Base-by-base conservation (phyloP, 192 early-diverging fungal genomes). In the Coemansia sp. region DNA sequence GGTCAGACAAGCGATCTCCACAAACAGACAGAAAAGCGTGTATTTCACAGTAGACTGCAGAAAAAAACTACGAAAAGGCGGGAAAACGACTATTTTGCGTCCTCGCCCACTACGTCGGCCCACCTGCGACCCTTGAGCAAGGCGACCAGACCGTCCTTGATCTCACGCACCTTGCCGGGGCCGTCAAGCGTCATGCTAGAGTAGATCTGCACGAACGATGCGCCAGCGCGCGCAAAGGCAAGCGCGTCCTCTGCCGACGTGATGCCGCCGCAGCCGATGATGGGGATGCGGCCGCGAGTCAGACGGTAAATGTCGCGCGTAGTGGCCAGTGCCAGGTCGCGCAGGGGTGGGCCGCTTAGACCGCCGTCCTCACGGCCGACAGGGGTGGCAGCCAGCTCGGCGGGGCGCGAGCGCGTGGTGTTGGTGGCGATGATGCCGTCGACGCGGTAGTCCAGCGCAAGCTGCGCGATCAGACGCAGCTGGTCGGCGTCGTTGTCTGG, bases 231-330 rank as follows among this genome's bases (percentile, higher is more conserved):
- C n/a, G 85, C 91, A 74, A 89, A 94, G 20, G 83, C 87, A 25
- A 96, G 50, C 1, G 89, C 94, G 65, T 96, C 94, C 30, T 87
- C 83, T 7, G 86, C 95, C 33, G 80, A 82, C 18, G 71, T 62
- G 60, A 96, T 88, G 54, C 95, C 95, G 32, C 95, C 95, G 71
- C 94, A 95, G 3, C 94, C 95, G 57, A 96, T 88, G 40, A 96
- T 87, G 2, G 92, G 91, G 7, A 95, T 83, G 29, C 67, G 66
- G 17, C 92, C 92, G 32, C 83, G 70, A 4, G 93, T 96, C 62
- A 91, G 82, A 34, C 79, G 67, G 69, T 94, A 93, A 71, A 96
- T 89, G 42, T 85, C 70, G 29, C 82, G 75, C n/a, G 94, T 80
- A 29, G 92, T 85, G 7, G 64, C 67, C 49, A 96, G 83, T n/a